These are phyloP conservation scores for Rhizopogon rudus DNA, from an alignment of 768 basidiomycete genomes.

Conservation along the genomic window DNA sequence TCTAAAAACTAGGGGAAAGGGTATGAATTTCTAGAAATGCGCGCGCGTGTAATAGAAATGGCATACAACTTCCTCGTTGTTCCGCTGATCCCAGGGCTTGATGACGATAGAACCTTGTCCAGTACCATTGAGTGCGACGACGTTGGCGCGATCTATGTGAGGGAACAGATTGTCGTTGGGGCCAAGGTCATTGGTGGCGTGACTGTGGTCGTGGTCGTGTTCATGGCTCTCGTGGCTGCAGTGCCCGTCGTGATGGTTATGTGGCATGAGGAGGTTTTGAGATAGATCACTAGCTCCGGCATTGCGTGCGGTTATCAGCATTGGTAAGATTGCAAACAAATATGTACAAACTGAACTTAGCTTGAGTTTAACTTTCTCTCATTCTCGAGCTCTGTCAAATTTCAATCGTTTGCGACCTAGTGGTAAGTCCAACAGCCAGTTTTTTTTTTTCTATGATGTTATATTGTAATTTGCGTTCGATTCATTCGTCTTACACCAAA, in stretches of 20 bases:
- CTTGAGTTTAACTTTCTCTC: conserved; percentile 9
- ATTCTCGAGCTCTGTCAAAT: no score
- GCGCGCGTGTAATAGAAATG: not conserved
- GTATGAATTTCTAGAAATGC: not conserved
- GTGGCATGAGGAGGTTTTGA: conserved; percentile 37
- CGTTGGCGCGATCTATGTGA: conserved; percentile 76
- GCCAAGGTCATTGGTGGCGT: conserved; percentile 35
- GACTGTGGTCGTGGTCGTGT: conserved; percentile 51
- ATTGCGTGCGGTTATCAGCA: no score
- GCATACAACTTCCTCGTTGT: conserved; percentile 64
- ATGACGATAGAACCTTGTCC: conserved; percentile 54
- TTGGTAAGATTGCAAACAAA: not conserved
- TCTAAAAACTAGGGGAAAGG: conserved; percentile 59
- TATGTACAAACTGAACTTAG: not conserved
- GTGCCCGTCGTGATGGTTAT: conserved; percentile 36
- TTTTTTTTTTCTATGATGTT: conserved; percentile 45
- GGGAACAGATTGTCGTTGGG: conserved; percentile 68
- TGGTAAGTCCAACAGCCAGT: conserved; percentile 17
- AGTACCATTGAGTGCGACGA: conserved; percentile 70
- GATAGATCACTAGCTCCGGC: no score
- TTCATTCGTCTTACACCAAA: conserved; percentile 56
- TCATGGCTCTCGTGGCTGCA: conserved; percentile 59
- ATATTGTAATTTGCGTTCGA: conserved; percentile 92
- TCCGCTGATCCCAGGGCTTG: conserved; percentile 83
- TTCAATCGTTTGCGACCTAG: not conserved